phyloP scores from a whole-genome alignment of 2,329 filamentous ascomycete genomes.

The Fusarium neocosmosporiellum region DNA sequence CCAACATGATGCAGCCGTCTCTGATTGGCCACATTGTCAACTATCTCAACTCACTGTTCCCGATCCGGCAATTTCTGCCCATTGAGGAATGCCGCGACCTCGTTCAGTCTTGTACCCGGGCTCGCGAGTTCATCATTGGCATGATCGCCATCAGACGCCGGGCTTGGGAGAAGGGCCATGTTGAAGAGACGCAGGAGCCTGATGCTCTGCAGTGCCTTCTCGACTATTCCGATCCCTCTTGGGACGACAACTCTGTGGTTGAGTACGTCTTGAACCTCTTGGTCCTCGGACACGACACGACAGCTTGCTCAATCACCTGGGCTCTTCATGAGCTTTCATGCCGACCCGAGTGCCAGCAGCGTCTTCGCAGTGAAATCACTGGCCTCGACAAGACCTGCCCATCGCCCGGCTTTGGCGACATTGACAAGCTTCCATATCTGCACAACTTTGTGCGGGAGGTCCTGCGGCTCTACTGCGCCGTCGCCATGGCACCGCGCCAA shows the following conservation, averaged over 20 bases:
- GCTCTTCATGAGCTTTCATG: slow-evolving; percentile 53
- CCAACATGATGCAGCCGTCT: slow-evolving; percentile 42
- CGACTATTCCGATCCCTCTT: slow-evolving; percentile 39
- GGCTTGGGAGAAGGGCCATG: slow-evolving; percentile 1
- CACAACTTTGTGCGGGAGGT: slow-evolving; percentile 58
- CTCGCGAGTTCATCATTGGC: slow-evolving; percentile 46
- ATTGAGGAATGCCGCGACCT: slow-evolving; percentile 52
- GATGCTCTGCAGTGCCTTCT: slow-evolving; percentile 51
- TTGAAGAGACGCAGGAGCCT: not conserved
- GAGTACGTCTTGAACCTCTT: slow-evolving; percentile 55
- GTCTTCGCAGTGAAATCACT: slow-evolving; percentile 53
- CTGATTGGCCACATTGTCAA: slow-evolving; percentile 42
- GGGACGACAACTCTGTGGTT: slow-evolving; percentile 43
- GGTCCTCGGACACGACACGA: slow-evolving; percentile 58
- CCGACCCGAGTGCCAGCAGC: slow-evolving; percentile 50
- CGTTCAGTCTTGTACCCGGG: slow-evolving; percentile 42
- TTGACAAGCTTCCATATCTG: slow-evolving; percentile 51
- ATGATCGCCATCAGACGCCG: slow-evolving; percentile 21
- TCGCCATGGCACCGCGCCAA: slow-evolving; percentile 49
- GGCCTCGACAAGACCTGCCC: slow-evolving; percentile 19
- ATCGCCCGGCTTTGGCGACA: slow-evolving; percentile 29
- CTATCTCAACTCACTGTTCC: slow-evolving; percentile 49
- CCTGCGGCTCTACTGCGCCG: slow-evolving; percentile 56
- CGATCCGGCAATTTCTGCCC: slow-evolving; percentile 50
- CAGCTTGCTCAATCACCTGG: slow-evolving; percentile 56